Base-by-base conservation (phyloP, 2,329 filamentous ascomycete genomes). In the Diplodia sapinea region DNA sequence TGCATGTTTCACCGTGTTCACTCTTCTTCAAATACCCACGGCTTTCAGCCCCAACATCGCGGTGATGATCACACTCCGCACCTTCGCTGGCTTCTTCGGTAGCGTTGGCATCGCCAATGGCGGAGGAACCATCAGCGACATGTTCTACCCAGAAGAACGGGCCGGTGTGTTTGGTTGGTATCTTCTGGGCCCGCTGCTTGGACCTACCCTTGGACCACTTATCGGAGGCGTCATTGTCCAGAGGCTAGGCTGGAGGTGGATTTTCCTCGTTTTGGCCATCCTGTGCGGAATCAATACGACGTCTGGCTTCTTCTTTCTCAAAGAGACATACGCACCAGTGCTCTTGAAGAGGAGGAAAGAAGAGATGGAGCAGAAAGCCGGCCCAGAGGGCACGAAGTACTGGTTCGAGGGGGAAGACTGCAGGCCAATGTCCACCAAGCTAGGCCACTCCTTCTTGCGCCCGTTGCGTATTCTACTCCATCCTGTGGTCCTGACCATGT, bases 41-140 rank as follows among this genome's bases (percentile, higher is more conserved):
- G 83, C 82, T 0, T 72, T 85, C 54, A 77, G 78, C 13, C 83
- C 83, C 1, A 84, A 84, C 67, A 80, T 84, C 20, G 77, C 67
- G 20, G 77, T 75, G 2, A 70, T 85, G 15, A 81, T 85, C 49
- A 77, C 76, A 1, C 75, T 83, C 51, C 75, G 83, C 47, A 82
- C 81, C 2, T 68, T 85, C 4, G 72, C 80, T 2, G 83, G 83
- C 4, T 84, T 85, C 73, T 85, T 84, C 71, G 83, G 83, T 1
- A 82, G 79, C 69, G 79, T 85, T 0, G 82, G 81, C 0, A 81
- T 84, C 56, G 81, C 83, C 0, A 84, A 83, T 72, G 84, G 84
- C 1, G 83, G 83, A 7, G 83, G 83, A 1, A 84, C 81, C 0
- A 82, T 85, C n/a, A 79, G 75, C 57, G 84, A 85, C 65, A 85